Evolutionary conservation across 768 basidiomycete species (phyloP).

Genomic region (Mycena rebaudengoi): DNA sequence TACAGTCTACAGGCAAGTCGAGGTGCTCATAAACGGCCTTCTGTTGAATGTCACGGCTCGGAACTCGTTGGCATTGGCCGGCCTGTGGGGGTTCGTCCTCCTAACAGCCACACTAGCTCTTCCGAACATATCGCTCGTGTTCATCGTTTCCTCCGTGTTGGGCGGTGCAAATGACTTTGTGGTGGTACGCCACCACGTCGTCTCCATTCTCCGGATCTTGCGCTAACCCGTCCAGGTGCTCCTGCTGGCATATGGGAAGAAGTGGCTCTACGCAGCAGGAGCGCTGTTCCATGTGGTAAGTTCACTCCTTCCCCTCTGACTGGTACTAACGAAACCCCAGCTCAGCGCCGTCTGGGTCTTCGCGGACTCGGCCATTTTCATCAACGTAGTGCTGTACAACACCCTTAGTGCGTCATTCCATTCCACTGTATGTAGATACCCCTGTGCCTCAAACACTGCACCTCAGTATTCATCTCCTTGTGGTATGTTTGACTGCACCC

Average conservation of each 20-base stretch:
- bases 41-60: conserved; percentile 11
- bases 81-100: conserved; percentile 15
- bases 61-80: conserved; percentile 6
- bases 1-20: conserved; percentile 16
- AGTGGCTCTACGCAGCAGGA: conserved; percentile 17
- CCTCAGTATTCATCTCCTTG: conserved; percentile 5
- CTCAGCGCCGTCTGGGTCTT: conserved; percentile 6
- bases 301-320: neutral
- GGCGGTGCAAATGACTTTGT: conserved; percentile 21
- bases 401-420: conserved; percentile 2
- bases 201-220: neutral
- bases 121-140: conserved; percentile 21
- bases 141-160: conserved; percentile 11
- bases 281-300: conserved; percentile 16
- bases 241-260: conserved; percentile 17
- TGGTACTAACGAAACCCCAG: neutral
- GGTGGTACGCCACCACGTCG: neutral
- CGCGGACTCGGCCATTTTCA: conserved; percentile 4
- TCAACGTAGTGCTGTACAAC: conserved; percentile 11
- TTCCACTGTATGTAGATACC: neutral
- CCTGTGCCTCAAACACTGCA: neutral
- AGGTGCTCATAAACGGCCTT: conserved; percentile 15
- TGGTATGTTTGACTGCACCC: neutral
- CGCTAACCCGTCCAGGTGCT: conserved; percentile 13
- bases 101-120: conserved; percentile 13